Conservation (phyloP, 306 rosid genomes). For the Astragalus membranaceus region DNA sequence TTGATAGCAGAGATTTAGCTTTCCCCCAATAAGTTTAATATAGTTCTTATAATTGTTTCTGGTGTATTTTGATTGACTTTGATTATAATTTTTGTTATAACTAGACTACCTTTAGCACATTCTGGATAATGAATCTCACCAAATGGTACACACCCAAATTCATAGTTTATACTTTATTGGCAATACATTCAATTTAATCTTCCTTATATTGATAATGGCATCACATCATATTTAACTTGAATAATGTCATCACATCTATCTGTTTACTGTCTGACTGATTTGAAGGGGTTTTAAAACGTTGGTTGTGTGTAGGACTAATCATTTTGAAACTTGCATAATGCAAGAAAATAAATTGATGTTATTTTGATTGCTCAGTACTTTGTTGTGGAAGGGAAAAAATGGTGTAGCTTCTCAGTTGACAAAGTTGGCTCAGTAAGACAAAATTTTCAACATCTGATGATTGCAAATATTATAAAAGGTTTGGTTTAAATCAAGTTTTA, state of each 20-base stretch:
- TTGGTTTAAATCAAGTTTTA: no score
- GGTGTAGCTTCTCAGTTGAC: neutral
- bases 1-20: neutral
- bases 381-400: neutral
- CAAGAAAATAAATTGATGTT: neutral
- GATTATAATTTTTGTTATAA: neutral
- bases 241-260: neutral
- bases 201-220: neutral
- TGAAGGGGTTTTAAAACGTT: neutral
- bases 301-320: neutral
- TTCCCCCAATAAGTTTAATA: neutral
- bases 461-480: no score
- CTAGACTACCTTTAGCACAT: neutral
- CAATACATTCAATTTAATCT: neutral
- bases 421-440: no score
- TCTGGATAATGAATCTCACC: neutral
- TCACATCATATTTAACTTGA: neutral
- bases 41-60: neutral
- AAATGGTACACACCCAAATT: no score
- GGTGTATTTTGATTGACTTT: neutral
- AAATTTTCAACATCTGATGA: no score
- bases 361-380: neutral
- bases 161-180: no score
- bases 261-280: no score
- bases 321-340: neutral